A percentile compares a stretch with the other conserved stretches of the same genome.
These are phyloP conservation scores for Ogataea sp. DNA, from an alignment of 805 yeast species.

Conservation along the genomic window DNA sequence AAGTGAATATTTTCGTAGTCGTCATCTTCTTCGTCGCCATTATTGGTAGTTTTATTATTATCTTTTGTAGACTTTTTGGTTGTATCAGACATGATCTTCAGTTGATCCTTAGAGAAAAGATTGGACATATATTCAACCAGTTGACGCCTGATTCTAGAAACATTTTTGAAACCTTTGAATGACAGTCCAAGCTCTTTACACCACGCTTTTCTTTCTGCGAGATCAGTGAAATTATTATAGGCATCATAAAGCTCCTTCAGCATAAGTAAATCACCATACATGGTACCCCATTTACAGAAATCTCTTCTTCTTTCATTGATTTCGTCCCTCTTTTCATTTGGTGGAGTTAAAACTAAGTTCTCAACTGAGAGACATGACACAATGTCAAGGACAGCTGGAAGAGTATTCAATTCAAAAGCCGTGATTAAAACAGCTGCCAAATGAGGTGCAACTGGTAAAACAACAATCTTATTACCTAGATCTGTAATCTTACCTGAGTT, in stretches of 20 bases:
- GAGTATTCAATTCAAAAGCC: slow-evolving; percentile 46
- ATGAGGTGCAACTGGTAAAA: slow-evolving; percentile 88
- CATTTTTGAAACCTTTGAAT: slow-evolving; percentile 74
- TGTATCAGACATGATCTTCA: too few species aligned
- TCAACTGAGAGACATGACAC: slow-evolving; percentile 92
- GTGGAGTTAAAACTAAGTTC: slow-evolving; percentile 73
- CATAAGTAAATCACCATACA: slow-evolving; percentile 77
- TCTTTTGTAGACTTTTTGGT: slow-evolving; percentile 18
- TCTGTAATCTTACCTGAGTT: slow-evolving; percentile 69
- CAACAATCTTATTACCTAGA: slow-evolving; percentile 79
- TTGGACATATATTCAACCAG: slow-evolving; percentile 57
- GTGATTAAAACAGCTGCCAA: slow-evolving; percentile 75
- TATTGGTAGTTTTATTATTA: slow-evolving; percentile 20
- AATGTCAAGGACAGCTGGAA: slow-evolving; percentile 72
- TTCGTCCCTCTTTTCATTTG: slow-evolving; percentile 75
- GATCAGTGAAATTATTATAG: slow-evolving; percentile 34
- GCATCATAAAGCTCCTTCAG: slow-evolving; percentile 69
- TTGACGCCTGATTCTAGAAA: slow-evolving; percentile 66
- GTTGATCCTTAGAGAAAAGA: slow-evolving; percentile 30
- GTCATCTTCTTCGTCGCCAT: slow-evolving; percentile 16
- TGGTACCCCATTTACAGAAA: slow-evolving; percentile 60
- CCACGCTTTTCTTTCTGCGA: slow-evolving; percentile 66
- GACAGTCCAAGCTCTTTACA: slow-evolving; percentile 73
- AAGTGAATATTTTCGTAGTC: slow-evolving; percentile 6
- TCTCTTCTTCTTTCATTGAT: slow-evolving; percentile 68